These are phyloP conservation scores for Neurospora sp. DNA, from an alignment of 495 filamentous ascomycete genomes.

Conservation along the genomic window DNA sequence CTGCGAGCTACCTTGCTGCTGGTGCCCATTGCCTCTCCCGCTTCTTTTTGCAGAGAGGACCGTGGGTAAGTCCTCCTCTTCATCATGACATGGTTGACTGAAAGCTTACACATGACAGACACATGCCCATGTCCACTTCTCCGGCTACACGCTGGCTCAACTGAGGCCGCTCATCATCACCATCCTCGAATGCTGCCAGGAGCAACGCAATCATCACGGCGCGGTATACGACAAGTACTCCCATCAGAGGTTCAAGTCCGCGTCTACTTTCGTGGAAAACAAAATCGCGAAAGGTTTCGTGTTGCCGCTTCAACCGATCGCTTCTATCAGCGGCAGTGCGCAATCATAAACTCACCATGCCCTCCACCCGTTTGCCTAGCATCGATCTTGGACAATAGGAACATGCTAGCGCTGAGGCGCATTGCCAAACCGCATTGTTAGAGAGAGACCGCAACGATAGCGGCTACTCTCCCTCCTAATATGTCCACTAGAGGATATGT, in stretches of 20 bases:
- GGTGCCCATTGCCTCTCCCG: conserved; percentile 92
- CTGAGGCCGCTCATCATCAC: conserved; percentile 63
- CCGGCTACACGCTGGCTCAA: conserved; percentile 81
- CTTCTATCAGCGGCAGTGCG: background rate
- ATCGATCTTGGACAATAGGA: background rate
- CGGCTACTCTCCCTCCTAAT: background rate
- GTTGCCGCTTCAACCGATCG: conserved; percentile 19
- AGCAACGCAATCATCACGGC: conserved; percentile 66
- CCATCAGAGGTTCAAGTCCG: conserved; percentile 70
- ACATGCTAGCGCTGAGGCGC: background rate
- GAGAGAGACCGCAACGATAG: background rate
- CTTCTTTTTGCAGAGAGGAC: conserved; percentile 76
- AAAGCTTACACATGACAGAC: conserved; percentile 44
- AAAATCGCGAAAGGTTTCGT: conserved; percentile 52
- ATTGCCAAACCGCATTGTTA: background rate
- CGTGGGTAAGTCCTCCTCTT: conserved; percentile 60
- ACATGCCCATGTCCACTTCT: conserved; percentile 77
- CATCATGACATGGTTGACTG: background rate
- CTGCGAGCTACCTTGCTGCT: conserved; percentile 82
- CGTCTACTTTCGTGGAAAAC: conserved; percentile 65
- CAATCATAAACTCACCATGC: background rate
- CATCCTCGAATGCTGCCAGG: conserved; percentile 80
- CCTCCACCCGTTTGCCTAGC: background rate
- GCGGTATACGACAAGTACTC: conserved; percentile 89
- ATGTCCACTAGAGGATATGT: background rate